Evolutionary conservation across 176 grass and related monocot genomes (phyloP), one percentile per base, ranked within the genome.

Genomic region (Rhynchospora pubera): DNA sequence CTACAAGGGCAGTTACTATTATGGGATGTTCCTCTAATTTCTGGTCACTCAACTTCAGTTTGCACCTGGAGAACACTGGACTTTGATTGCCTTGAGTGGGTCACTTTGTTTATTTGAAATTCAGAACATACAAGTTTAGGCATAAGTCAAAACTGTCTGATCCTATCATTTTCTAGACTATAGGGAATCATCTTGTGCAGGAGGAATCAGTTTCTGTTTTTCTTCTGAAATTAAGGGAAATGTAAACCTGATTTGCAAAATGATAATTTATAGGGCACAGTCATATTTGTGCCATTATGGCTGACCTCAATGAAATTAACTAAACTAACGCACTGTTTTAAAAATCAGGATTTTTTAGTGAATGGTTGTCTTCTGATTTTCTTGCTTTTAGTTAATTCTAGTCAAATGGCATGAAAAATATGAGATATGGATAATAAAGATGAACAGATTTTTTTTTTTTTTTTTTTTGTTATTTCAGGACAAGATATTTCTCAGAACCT

Each of bases 401-500:
- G 65, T 68, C 6, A 30, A 16, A 68, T 43, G 18, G 16, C 15
- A 42, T 39, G 5, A 1, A 42, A 67, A 30, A 18, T 53, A 77
- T 77, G 72, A 7, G 6, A 75, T 15, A 15, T 16, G n/a, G n/a
- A n/a, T n/a, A n/a, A n/a, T n/a, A n/a, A n/a, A n/a, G n/a, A n/a
- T n/a, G 7, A 52, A 75, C 45, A 75, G 1, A 16, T 74, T 68
- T 28, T 28, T 28, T 28, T 28, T n/a, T n/a, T n/a, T n/a, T n/a
- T 28, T 28, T 28, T 28, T 86, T 70, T 58, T 85, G 22, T 86
- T 85, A 9, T 87, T 80, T 60, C 74, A 98, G 96, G 96, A 98
- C 90, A 8, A 85, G 96, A 16, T 99, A 99, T 80, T 99, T 99
- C 79, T 91, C 92, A 83, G 6, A 83, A 55, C 96, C 96, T 45